These are phyloP conservation scores for Arthrinium puccinioides DNA, from an alignment of 2,329 filamentous ascomycete species.

Conservation along the genomic window DNA sequence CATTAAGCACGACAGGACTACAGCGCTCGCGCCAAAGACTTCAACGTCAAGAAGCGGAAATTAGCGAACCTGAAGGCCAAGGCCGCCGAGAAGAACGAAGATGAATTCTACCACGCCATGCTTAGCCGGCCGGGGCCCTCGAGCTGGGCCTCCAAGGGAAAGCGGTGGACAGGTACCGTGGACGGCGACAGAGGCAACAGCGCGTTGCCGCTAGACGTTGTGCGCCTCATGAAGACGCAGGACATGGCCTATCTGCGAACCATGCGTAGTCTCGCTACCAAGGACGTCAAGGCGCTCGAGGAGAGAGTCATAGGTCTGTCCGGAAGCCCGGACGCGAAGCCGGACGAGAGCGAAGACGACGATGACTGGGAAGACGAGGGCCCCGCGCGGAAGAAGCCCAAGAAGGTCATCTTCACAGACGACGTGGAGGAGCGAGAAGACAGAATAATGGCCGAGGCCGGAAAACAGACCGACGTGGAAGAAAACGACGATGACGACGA, in stretches of 20 bases:
- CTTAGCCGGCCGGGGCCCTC: conserved; percentile 52
- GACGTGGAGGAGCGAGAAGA: conserved; percentile 28
- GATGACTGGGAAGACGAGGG: conserved; percentile 20
- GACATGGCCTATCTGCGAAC: conserved; percentile 59
- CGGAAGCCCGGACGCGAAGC: conserved; percentile 17
- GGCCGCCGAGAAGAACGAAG: conserved; percentile 59
- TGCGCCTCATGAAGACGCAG: conserved; percentile 61
- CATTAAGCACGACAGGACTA: conserved; percentile 59
- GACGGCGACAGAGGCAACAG: conserved; percentile 51
- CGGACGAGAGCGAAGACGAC: conserved; percentile 21
- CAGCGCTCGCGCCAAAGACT: conserved; percentile 56
- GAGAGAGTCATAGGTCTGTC: conserved; percentile 42
- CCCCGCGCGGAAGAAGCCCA: conserved; percentile 17
- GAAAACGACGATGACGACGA: conserved; percentile 23
- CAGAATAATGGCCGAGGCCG: conserved; percentile 12
- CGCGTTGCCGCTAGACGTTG: conserved; percentile 47
- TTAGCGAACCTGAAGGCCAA: conserved; percentile 54
- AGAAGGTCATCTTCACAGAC: conserved; percentile 46
- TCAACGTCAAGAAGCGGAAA: conserved; percentile 56
- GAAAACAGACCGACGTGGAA: conserved; percentile 1
- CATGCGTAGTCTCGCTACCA: conserved; percentile 50
- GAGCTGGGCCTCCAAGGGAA: conserved; percentile 39
- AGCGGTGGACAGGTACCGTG: conserved; percentile 47
- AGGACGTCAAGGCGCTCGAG: conserved; percentile 50
- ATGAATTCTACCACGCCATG: conserved; percentile 70